Evolutionary conservation across 805 yeast genomes (phyloP), one percentile per base, ranked within the genome.

Genomic region (Lachancea mirantina): DNA sequence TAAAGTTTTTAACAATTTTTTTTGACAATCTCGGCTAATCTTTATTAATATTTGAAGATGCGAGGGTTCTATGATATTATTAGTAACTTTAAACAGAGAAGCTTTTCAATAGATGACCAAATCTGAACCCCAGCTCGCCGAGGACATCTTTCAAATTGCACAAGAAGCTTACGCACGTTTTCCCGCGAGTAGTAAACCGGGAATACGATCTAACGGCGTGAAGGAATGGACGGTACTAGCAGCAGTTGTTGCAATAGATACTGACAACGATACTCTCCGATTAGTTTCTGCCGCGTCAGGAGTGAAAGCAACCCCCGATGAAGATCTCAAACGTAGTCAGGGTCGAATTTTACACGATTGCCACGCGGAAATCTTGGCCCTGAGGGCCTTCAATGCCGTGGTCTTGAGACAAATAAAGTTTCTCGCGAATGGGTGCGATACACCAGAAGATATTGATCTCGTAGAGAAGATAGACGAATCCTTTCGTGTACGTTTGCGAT

Each of bases 201-300:
- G 52, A 0, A 42, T 52, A 1, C 63, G 82, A 23, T 70, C 87
- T 2, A 80, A 83, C 47, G 83, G 84, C 0, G 61, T 64, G 0
- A 51, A 58, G 23, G 96, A 88, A 59, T 85, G 95, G 87, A 84
- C 96, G 0, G 83, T 85, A 0, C 46, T 87, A 11, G 84, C 95
- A 0, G 80, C 88, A 0, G 46, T 87, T 0, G 87, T 83, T 0
- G 72, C 74, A 0, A 21, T 52, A 32, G 21, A 42, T 39, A 42
- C 43, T 9, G 53, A 42, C 4, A 45, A 36, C 1, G 39, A 41
- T 6, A 40, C 43, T 4, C 20, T 65, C 1, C 38, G 51, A 5
- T 61, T 72, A 1, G 46, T 84, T 2, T 55, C 76, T 0, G 26
- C 84, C 4, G 68, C 87, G 0, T 84, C 96, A 0, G 98, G 98